Evolutionary conservation across 257 asterid species (phyloP), one percentile per base, ranked within the genome.

Genomic region (Nicotiana sylvestris): DNA sequence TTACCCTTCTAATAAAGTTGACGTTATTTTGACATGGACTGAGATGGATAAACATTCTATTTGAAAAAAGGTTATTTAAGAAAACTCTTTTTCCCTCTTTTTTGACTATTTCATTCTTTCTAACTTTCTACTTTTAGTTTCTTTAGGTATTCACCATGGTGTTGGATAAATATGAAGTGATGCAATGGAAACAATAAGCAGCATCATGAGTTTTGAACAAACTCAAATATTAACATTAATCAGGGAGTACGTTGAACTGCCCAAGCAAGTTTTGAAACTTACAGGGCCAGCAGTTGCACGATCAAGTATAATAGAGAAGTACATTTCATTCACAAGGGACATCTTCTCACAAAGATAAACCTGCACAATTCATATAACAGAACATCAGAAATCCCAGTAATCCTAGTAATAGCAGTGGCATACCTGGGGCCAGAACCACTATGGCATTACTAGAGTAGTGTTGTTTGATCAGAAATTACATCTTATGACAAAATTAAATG

Each of bases 241-340:
- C 16, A 61, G 9, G 3, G 66, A 5, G 66, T 21, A 61, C 4
- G 16, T 21, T 61, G 10, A 61, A 61, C 66, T n/a, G 32, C 15
- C 66, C 2, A 16, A 77, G 27, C 27, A 78, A 76, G 53, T 65
- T 81, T 51, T 35, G 69, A 77, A 83, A 92, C 98, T 91, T 91
- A 95, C 97, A 76, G 98, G 99, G 66, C 99, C 99, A 85, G 97
- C 97, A 70, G 96, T 84, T 88, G 80, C 87, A 82, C 97, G 99
- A 78, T 95, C 99, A 77, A 95, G 98, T 83, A 96, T 95, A 79
- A 95, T 95, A 83, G 99, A 97, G 64, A 95, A 95, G 89, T 95
- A 95, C 99, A 95, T 95, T 91, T 95, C 99, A 84, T 95, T 95
- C 88, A 95, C 98, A 82, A 95, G 93, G 17, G 97, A 89, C 77